These are phyloP conservation scores for Lignosus rhinocerotis DNA, from an alignment of 1,284 basidiomycete genomes.

Conservation along the genomic window DNA sequence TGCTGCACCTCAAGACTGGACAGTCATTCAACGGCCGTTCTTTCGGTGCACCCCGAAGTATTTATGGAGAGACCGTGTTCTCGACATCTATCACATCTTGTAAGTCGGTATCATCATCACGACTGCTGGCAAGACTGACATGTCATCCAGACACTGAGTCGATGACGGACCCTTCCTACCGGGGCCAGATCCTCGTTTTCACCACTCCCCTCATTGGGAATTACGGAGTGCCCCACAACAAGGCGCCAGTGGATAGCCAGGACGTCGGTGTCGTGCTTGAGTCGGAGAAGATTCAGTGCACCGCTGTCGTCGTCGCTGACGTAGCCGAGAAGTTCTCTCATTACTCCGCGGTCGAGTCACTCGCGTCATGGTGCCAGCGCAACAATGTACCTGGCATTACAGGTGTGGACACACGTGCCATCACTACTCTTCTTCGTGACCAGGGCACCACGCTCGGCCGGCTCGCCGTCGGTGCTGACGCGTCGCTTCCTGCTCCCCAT, in stretches of 20 bases:
- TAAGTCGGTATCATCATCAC: slow-evolving; percentile 39
- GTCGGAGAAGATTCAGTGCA: slow-evolving; percentile 87
- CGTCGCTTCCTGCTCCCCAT: slow-evolving; percentile 57
- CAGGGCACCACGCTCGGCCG: slow-evolving; percentile 97
- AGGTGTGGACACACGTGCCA: slow-evolving; percentile 96
- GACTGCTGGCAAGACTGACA: slow-evolving; percentile 5
- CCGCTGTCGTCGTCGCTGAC: slow-evolving; percentile 92
- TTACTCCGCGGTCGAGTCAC: slow-evolving; percentile 90
- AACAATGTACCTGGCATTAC: slow-evolving; percentile 92
- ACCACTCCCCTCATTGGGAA: slow-evolving; percentile 98
- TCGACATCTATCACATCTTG: slow-evolving; percentile 98
- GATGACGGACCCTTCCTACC: slow-evolving; percentile 99
- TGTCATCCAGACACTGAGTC: slow-evolving; percentile 85
- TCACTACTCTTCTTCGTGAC: slow-evolving; percentile 91
- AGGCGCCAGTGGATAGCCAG: slow-evolving; percentile 69
- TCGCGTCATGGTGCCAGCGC: slow-evolving; percentile 92
- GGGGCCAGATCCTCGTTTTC: slow-evolving; percentile 97
- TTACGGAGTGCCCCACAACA: slow-evolving; percentile 93
- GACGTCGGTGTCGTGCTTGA: slow-evolving; percentile 93
- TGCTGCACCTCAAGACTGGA: slow-evolving; percentile 91
- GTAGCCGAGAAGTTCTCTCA: slow-evolving; percentile 96
- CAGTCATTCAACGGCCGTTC: slow-evolving; percentile 88
- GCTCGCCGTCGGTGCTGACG: slow-evolving; percentile 82
- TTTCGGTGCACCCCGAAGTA: slow-evolving; percentile 88
- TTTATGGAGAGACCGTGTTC: slow-evolving; percentile 98